phyloP scores from a whole-genome alignment of 2,329 filamentous ascomycete genomes.

The Hypoxylon sp. region DNA sequence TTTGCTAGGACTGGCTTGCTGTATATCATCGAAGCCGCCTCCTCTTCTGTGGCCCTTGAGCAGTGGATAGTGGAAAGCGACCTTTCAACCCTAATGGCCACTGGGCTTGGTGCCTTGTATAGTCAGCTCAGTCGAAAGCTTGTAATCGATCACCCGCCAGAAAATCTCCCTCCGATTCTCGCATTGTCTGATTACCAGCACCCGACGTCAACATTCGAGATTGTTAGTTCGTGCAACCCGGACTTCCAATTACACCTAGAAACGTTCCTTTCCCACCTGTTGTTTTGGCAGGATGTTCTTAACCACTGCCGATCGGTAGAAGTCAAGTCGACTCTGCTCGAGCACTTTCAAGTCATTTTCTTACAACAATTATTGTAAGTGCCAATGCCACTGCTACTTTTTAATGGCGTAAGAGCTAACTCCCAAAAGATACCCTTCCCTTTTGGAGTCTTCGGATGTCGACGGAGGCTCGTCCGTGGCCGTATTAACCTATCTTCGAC shows the following conservation, averaged over 20 bases:
- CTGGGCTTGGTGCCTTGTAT: constrained; percentile 84
- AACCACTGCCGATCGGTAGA: constrained; percentile 95
- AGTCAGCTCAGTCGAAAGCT: constrained; percentile 81
- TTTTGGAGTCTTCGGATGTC: constrained; percentile 96
- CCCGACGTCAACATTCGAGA: constrained; percentile 76
- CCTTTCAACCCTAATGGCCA: constrained; percentile 96
- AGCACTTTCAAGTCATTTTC: constrained; percentile 98
- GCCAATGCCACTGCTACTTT: not conserved
- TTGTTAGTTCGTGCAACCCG: constrained; percentile 80
- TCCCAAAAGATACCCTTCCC: constrained; percentile 83
- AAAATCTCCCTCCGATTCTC: constrained; percentile 85
- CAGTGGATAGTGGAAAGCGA: constrained; percentile 98
- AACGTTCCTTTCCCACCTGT: constrained; percentile 92
- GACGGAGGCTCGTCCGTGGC: constrained; percentile 97
- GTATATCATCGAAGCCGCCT: constrained; percentile 95
- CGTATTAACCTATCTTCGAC: constrained; percentile 91
- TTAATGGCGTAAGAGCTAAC: constrained; percentile 29
- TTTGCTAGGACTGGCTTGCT: constrained; percentile 94
- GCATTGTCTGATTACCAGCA: constrained; percentile 91
- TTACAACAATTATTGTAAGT: constrained; percentile 90
- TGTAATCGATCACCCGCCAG: constrained; percentile 81
- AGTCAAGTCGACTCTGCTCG: constrained; percentile 91
- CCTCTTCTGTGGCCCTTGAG: constrained; percentile 84
- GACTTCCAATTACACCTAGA: constrained; percentile 89
- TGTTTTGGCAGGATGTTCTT: constrained; percentile 98